Base-by-base conservation (phyloP, 1,284 basidiomycete species). In the Entoloma clypeatum region DNA sequence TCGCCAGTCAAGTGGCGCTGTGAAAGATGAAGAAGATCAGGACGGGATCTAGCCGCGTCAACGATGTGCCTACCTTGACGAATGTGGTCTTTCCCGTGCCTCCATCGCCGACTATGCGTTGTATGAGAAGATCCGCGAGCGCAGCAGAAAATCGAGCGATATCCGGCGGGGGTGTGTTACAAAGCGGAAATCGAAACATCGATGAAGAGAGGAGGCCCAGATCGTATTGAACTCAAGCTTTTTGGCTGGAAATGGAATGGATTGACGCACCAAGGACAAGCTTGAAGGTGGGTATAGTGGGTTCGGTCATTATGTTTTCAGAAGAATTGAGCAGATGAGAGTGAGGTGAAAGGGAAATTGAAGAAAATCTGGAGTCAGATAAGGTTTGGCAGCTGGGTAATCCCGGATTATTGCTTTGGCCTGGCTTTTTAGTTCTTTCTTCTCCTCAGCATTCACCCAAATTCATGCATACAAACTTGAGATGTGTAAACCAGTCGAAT, bases 21-120 rank as follows among this genome's bases (percentile, higher is more conserved):
- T 29, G 55, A 51, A 54, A 54, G 55, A 45, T n/a, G 35, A 36
- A 36, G 26, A 39, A 58, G 69, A 83, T 86, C 78, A 82, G 71
- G 47, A 67, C 58, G 57, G 68, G 75, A 82, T 82, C 73, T 57
- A 47, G 47, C 49, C 39, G 41, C 19, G 24, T 53, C 45, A 48
- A 43, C 49, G 47, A 50, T 41, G 45, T 40, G 41, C 52, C 73
- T 48, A 89, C 89, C 79, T 96, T 96, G 74, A 97, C 92, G 66
- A 97, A 96, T 47, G 93, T 96, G 49, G 92, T 96, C 75, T 96
- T 94, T 58, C 93, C 95, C 48, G 95, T 98, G 67, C 95, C 95
- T 69, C 95, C 95, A 63, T 98, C 95, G 61, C 95, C 94, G 59
- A 97, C 94, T 88, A 54, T 38, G 54, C 33, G 29, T 10, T 21